Evolutionary conservation across 2,329 filamentous ascomycete genomes (phyloP).

Genomic region (Volutella citrinella): DNA sequence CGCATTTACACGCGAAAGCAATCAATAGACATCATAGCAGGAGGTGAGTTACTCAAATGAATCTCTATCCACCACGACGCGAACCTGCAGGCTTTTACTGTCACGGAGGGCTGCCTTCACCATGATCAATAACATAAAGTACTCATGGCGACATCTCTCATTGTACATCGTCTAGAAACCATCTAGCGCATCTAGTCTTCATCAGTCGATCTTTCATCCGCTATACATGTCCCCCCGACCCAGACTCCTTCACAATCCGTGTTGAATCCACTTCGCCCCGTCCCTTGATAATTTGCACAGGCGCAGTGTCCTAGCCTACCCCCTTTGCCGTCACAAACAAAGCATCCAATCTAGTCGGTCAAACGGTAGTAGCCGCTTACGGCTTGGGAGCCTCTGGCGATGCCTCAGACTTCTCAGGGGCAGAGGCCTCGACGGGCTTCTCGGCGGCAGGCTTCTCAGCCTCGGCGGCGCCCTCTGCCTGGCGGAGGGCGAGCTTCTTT

Average conservation of each 20-base stretch:
- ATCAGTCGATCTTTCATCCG: slow-evolving; percentile 19
- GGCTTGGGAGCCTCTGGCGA: slow-evolving; percentile 8
- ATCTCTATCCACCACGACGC: too few relatives aligned
- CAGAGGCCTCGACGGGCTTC: slow-evolving; percentile 9
- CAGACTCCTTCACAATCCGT: slow-evolving; percentile 9
- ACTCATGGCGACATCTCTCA: slow-evolving; percentile 4
- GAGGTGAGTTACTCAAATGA: too few relatives aligned
- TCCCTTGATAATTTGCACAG: too few relatives aligned
- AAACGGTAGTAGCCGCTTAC: too few relatives aligned
- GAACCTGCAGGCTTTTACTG: too few relatives aligned
- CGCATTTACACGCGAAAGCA: too few relatives aligned
- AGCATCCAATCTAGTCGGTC: too few relatives aligned
- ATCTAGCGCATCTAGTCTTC: slow-evolving; percentile 17
- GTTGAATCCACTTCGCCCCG: slow-evolving; percentile 8
- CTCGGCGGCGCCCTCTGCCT: slow-evolving; percentile 8
- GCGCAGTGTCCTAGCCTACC: too few relatives aligned
- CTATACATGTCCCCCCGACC: slow-evolving; percentile 15
- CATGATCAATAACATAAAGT: neutral
- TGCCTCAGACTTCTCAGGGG: slow-evolving; percentile 15
- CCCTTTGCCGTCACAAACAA: too few relatives aligned
- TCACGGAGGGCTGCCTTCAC: neutral
- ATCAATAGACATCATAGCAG: too few relatives aligned
- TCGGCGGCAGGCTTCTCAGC: slow-evolving; percentile 1
- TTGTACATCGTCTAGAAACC: slow-evolving; percentile 11
- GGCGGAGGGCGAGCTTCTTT: slow-evolving; percentile 29